These are phyloP conservation scores for Canavalia gladiata DNA, from an alignment of 306 rosid species.

Conservation along the genomic window DNA sequence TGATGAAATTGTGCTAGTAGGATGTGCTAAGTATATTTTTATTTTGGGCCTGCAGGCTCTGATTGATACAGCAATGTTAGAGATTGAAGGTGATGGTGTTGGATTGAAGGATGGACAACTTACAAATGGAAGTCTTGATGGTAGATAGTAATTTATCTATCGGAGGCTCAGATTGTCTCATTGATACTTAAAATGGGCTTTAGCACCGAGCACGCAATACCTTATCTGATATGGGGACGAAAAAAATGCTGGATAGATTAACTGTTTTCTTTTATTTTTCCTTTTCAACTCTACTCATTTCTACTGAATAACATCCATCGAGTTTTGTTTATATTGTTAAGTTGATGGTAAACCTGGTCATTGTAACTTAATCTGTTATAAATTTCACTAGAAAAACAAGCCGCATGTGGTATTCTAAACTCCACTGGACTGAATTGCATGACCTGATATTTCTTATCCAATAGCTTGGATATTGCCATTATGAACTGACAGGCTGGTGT, in stretches of 20 bases:
- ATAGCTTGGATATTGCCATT: neutral
- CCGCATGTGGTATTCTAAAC: neutral
- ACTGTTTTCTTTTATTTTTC: neutral
- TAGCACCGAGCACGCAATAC: conserved; percentile 1
- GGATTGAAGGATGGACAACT: conserved; percentile 50
- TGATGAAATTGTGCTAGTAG: conserved; percentile 29
- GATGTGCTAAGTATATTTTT: conserved; percentile 13
- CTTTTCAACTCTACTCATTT: neutral
- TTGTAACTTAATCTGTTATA: neutral
- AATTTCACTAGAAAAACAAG: conserved; percentile 1
- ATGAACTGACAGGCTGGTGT: neutral
- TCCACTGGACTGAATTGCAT: neutral
- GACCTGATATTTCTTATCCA: neutral
- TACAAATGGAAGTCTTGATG: conserved; percentile 54
- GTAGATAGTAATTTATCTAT: conserved; percentile 36
- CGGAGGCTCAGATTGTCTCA: neutral
- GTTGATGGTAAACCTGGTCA: neutral
- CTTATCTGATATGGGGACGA: neutral
- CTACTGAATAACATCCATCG: conserved; percentile 3
- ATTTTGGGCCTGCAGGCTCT: conserved; percentile 65
- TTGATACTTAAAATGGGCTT: conserved; percentile 18
- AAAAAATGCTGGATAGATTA: neutral
- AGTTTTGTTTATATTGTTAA: conserved; percentile 3
- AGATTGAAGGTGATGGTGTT: conserved; percentile 56
- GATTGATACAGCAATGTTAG: conserved; percentile 62